A percentile compares a stretch with the other conserved stretches of the same genome.
These are phyloP conservation scores for Leishmania tarentolae DNA, from an alignment of 208 protist species.

Conservation along the genomic window DNA sequence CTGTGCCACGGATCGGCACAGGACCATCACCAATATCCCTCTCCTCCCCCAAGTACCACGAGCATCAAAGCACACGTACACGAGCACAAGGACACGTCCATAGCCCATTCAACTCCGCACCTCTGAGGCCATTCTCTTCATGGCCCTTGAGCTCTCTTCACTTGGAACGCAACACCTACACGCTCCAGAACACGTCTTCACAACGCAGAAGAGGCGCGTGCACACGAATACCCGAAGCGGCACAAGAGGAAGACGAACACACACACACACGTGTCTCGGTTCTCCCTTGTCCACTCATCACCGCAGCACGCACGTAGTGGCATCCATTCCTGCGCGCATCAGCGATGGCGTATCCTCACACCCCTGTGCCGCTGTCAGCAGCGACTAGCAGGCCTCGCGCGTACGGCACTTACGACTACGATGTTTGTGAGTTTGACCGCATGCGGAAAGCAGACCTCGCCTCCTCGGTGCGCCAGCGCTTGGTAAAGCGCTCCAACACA, in stretches of 20 bases:
- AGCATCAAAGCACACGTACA: no score
- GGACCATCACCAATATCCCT: no score
- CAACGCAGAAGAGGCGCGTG: no score
- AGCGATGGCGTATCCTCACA: neutral
- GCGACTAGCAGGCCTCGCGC: constrained; percentile 3
- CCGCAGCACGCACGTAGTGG: neutral
- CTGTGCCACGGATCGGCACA: no score
- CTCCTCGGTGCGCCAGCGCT: constrained; percentile 32
- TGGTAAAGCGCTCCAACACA: constrained; percentile 3
- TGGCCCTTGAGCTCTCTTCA: no score
- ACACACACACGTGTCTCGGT: neutral
- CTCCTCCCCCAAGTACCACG: no score
- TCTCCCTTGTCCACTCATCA: neutral
- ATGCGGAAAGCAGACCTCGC: constrained; percentile 31
- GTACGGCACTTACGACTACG: constrained; percentile 46
- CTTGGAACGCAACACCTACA: no score
- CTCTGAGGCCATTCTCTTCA: no score
- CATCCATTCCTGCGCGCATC: neutral
- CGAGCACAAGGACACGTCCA: no score
- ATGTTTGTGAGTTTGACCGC: constrained; percentile 32
- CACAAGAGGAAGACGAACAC: neutral
- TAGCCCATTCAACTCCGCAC: no score
- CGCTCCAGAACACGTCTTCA: no score
- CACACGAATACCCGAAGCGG: no score
- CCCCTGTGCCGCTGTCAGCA: neutral